Percentiles rank a stretch among this genome's conserved stretches.
These are phyloP conservation scores for Amylocarpus encephaloides DNA, from an alignment of 2,329 filamentous ascomycete genomes.

Conservation along the genomic window DNA sequence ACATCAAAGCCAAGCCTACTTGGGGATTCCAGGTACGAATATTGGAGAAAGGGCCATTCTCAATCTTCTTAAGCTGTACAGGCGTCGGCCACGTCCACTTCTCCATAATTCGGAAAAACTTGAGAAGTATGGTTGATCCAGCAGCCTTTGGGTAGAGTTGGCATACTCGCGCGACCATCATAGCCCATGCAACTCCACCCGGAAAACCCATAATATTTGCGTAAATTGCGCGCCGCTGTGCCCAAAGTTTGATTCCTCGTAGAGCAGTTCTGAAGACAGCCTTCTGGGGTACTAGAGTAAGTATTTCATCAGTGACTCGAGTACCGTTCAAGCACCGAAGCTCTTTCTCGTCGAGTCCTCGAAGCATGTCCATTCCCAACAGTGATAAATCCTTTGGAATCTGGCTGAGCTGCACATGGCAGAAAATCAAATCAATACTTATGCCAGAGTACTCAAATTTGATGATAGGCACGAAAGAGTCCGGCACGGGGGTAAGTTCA, in stretches of 20 bases:
- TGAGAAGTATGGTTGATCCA: constrained; percentile 79
- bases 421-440: constrained; percentile 91
- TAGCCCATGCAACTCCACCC: constrained; percentile 95
- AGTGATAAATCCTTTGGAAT: constrained; percentile 68
- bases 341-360: constrained; percentile 80
- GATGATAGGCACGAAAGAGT: constrained; percentile 94
- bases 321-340: constrained; percentile 90
- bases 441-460: constrained; percentile 89
- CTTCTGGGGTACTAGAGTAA: constrained; percentile 80
- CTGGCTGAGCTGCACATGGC: constrained; percentile 63
- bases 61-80: constrained; percentile 83
- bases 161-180: constrained; percentile 92
- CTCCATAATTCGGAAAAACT: constrained; percentile 89
- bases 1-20: constrained; percentile 40
- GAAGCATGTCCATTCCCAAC: constrained; percentile 76
- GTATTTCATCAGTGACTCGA: constrained; percentile 86
- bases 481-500: constrained; percentile 77
- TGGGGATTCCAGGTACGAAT: constrained; percentile 93
- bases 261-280: constrained; percentile 85
- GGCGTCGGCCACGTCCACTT: constrained; percentile 93
- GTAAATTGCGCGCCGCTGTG: constrained; percentile 85
- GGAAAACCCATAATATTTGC: constrained; percentile 95
- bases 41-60: constrained; percentile 65
- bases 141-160: constrained; percentile 93
- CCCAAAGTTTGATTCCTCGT: constrained; percentile 93